Percentiles rank a stretch among this genome's conserved stretches.
Conservation (phyloP, 2,329 filamentous ascomycete genomes). For the Tolypocladium pustulatum region DNA sequence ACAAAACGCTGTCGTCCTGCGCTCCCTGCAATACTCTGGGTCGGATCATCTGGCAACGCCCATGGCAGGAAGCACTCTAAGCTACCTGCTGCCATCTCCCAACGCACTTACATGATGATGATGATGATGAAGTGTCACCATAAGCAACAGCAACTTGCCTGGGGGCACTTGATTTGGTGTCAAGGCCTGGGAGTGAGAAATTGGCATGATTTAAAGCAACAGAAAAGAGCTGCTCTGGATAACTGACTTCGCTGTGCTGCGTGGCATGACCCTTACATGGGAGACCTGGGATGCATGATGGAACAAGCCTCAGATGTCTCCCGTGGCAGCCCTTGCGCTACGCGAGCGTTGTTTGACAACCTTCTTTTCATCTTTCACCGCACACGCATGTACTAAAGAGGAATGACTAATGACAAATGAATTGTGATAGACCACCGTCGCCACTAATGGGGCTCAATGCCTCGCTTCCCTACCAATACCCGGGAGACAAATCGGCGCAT, state of each 20-base stretch:
- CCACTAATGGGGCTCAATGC: constrained; percentile 5
- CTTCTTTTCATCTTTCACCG: background rate
- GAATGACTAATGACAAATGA: constrained; percentile 8
- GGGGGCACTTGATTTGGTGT: background rate
- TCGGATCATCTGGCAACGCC: background rate
- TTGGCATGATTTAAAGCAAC: background rate
- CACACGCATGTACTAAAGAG: background rate
- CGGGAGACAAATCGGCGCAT: background rate
- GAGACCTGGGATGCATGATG: constrained; percentile 16
- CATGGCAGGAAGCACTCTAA: background rate
- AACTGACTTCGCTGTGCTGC: constrained; percentile 12
- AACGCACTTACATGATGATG: background rate
- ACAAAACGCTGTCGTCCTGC: background rate
- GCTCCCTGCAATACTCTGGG: background rate
- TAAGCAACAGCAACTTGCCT: background rate
- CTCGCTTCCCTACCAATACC: background rate
- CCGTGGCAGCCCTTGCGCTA: constrained; percentile 3
- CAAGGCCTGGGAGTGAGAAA: background rate
- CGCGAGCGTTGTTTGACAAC: background rate
- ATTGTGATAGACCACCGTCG: constrained; percentile 11
- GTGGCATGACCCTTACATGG: constrained; percentile 9
- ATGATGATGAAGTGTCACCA: background rate
- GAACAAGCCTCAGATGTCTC: constrained; percentile 10
- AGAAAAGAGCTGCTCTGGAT: background rate
- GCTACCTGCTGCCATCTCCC: background rate